Base-by-base conservation (phyloP, 495 filamentous ascomycete species). In the Daldinia bambusicola region DNA sequence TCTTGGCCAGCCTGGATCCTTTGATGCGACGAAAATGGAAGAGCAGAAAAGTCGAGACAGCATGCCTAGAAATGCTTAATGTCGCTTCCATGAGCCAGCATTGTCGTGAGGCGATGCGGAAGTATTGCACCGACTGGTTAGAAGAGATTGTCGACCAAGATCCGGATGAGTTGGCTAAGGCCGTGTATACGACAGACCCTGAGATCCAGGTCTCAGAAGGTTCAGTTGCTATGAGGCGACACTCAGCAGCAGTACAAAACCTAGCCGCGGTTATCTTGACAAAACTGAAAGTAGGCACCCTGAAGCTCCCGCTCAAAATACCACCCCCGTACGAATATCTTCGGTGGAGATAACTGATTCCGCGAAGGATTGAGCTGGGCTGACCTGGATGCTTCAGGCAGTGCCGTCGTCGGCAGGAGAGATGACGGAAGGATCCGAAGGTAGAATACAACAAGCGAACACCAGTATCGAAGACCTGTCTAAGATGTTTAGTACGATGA, bases 181-280 rank as follows among this genome's bases (percentile, higher is more conserved):
- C 74, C 41, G 77, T 80, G 67, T 72, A 81, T 66, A 50, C 76
- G 18, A 62, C 70, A 55, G 80, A 83, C 32, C 80, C 81, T 43
- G 79, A 78, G 32, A 45, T 77, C 16, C 57, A 79, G 18, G 55
- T 74, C 6, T 75, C 77, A 36, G 79, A 80, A 56, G 82, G 82
- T 16, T 82, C 83, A 13, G 80, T 83, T 43, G 75, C 77, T 34
- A 80, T 84, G 83, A 76, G 80, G 41, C 80, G 76, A 61, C 86
- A 88, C 76, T 86, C 82, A 14, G 75, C 80, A 61, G 77, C 81
- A 31, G 85, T 86, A 20, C 84, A 83, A 66, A 81, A 84, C 59
- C 80, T 96, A 48, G 94, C 96, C 31, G 93, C 93, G n/a, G 90
- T 97, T 69, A 87, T 97, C 34, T 78, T 98, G 66, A 90, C 92